Evolutionary conservation across 2,329 filamentous ascomycete genomes (phyloP), one percentile per base, ranked within the genome.

Genomic region (Talaromyces sp.): DNA sequence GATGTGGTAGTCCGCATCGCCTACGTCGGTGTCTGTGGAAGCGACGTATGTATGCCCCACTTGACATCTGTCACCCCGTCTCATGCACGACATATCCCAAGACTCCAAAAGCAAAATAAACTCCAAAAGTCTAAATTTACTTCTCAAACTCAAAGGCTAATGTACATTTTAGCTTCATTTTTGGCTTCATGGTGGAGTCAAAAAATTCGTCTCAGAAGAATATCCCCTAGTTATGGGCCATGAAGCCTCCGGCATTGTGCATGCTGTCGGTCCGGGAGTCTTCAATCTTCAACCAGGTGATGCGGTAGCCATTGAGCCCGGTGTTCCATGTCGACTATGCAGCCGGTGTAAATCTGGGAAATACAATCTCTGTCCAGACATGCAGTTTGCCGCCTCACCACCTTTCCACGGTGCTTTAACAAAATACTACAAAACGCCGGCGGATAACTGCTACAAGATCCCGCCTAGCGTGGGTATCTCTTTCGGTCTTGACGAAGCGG

Each of bases 1-100:
- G 75, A 78, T 56, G 72, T 78, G 16, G 66, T 79, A 22, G 64
- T 79, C 8, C 70, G 72, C n/a, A 74, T 80, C 35, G 69, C 71
- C 3, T 78, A 71, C 33, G 66, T 75, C 0, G 76, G 76, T 3
- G 73, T 78, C n/a, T 77, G 75, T 54, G 76, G 74, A 19, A 74
- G 71, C 49, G 72, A 75, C 60, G 70, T 70, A 56, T 24, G 58
- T 57, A 29, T 19, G 43, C 32, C 16, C 32, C 43, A 41, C 39
- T 20, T 24, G 11, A 7, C 32, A 35, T 16, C n/a, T 41, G 20
- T 41, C 39, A 24, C 20, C 20, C 9, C n/a, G 20, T 19, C 19
- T 27, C 39, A 41, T 45, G 42, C 42, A 35, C 11, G 14, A 35
- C 30, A 45, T 32, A 20, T 17, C 30, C 19, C n/a, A 20, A 9